Percentiles rank a stretch among this genome's conserved stretches.
Evolutionary conservation across 306 rosid genomes (phyloP).

Genomic region (Medicago ruthenica): DNA sequence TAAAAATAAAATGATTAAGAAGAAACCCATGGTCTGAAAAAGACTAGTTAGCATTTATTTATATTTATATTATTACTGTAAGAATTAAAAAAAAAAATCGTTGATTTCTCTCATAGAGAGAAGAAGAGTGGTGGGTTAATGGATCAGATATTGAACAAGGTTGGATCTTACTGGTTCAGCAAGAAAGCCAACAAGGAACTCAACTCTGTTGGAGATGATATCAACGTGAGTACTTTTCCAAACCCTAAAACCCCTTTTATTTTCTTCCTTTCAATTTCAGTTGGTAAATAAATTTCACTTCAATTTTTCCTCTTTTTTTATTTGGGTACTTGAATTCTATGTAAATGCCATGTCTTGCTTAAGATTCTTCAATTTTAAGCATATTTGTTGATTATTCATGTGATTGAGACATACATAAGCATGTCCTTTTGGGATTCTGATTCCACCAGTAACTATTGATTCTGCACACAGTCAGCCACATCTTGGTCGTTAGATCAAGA

Average conservation of each 20-base stretch:
- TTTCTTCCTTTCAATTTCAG: too few species aligned
- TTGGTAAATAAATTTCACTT: background rate
- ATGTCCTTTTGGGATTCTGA: constrained; percentile 10
- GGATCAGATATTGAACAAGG: constrained; percentile 90
- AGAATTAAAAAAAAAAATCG: background rate
- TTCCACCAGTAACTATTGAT: background rate
- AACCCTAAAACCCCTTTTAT: constrained; percentile 14
- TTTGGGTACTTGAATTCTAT: constrained; percentile 19
- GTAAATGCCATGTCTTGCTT: constrained; percentile 7
- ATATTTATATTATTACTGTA: background rate
- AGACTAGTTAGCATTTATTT: too few species aligned
- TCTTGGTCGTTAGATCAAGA: too few species aligned
- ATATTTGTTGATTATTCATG: background rate
- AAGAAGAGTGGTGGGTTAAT: constrained; percentile 32
- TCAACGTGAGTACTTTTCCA: constrained; percentile 54
- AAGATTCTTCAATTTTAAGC: constrained; percentile 4
- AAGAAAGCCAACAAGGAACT: constrained; percentile 74
- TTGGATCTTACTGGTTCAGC: constrained; percentile 91
- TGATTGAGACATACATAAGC: background rate
- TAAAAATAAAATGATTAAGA: too few species aligned
- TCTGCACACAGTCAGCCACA: too few species aligned
- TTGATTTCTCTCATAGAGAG: background rate
- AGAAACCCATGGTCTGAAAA: too few species aligned
- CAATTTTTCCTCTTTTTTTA: background rate
- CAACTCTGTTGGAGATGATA: constrained; percentile 75